Conservation (phyloP, 371 early-diverging fungal species). For the Syncephalis plumigaleata region DNA sequence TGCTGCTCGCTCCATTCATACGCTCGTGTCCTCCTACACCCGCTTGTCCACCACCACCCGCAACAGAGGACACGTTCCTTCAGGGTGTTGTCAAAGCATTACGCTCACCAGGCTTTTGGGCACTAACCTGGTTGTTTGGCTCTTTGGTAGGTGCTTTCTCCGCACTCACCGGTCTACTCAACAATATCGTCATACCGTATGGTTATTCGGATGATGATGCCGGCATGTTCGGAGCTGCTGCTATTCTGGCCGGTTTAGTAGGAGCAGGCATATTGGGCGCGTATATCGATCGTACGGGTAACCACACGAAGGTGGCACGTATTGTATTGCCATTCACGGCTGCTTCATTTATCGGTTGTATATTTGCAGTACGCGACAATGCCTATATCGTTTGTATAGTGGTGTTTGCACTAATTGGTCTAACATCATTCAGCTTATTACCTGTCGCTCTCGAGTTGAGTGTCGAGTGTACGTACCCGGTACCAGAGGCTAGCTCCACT, state of each 20-base stretch:
- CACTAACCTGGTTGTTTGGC: constrained; percentile 30
- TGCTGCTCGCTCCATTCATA: constrained; percentile 25
- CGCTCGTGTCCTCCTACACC: constrained; percentile 25
- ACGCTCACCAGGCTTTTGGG: constrained; percentile 18
- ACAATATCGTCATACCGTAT: constrained; percentile 37
- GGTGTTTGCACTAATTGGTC: constrained; percentile 22
- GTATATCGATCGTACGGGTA: constrained; percentile 25
- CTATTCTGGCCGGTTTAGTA: constrained; percentile 29
- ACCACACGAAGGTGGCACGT: constrained; percentile 21
- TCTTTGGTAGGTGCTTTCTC: constrained; percentile 41
- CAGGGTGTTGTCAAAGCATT: neutral
- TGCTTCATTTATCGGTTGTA: constrained; percentile 20
- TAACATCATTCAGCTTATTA: constrained; percentile 24
- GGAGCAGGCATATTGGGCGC: constrained; percentile 30
- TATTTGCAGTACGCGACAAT: constrained; percentile 23
- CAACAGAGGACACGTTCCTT: neutral
- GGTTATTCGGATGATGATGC: constrained; percentile 36
- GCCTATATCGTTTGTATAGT: constrained; percentile 22
- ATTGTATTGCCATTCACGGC: constrained; percentile 27
- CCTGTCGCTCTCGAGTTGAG: constrained; percentile 31
- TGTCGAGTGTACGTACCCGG: constrained; percentile 33
- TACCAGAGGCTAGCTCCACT: constrained; percentile 25
- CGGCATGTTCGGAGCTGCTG: constrained; percentile 34
- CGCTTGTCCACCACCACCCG: constrained; percentile 19
- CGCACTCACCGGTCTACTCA: constrained; percentile 36